Evolutionary conservation across 805 yeast species (phyloP).

Genomic region (Wickerhamiella bombiphila): DNA sequence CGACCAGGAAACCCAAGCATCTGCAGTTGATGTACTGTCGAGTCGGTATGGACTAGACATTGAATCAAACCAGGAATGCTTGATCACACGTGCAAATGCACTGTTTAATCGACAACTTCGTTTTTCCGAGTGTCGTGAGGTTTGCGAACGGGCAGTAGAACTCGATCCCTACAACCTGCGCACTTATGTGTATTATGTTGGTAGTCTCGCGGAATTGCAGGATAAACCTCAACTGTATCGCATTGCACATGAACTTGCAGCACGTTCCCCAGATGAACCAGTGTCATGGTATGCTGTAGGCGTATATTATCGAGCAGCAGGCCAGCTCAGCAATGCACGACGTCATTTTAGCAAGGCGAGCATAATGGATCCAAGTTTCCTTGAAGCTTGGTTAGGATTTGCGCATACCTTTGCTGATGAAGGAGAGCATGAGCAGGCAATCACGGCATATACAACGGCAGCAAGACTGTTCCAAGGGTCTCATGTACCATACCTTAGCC

Average conservation of each 20-base stretch:
- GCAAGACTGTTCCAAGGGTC: slow-evolving; percentile 64
- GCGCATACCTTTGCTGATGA: slow-evolving; percentile 96
- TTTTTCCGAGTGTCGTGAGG: slow-evolving; percentile 56
- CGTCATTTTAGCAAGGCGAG: slow-evolving; percentile 82
- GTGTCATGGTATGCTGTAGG: slow-evolving; percentile 91
- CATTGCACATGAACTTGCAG: slow-evolving; percentile 74
- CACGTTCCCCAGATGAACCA: slow-evolving; percentile 62
- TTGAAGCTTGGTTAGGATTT: slow-evolving; percentile 95
- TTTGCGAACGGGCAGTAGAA: slow-evolving; percentile 43
- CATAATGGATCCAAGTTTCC: slow-evolving; percentile 72
- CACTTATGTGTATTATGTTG: slow-evolving; percentile 61
- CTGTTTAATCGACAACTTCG: slow-evolving; percentile 63
- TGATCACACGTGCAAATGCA: slow-evolving; percentile 53
- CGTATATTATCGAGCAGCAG: slow-evolving; percentile 65
- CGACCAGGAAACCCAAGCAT: slow-evolving; percentile 42
- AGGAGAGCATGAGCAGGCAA: slow-evolving; percentile 98
- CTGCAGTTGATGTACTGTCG: slow-evolving; percentile 47
- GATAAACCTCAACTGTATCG: slow-evolving; percentile 68
- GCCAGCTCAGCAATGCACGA: slow-evolving; percentile 67
- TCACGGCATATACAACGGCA: slow-evolving; percentile 92
- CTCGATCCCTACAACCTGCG: slow-evolving; percentile 43
- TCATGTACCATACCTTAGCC: slow-evolving; percentile 73
- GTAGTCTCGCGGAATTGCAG: slow-evolving; percentile 74
- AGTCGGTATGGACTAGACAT: slow-evolving; percentile 55
- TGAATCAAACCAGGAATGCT: slow-evolving; percentile 47